Conservation (phyloP, 805 yeast genomes). For the Hanseniaspora lindneri region DNA sequence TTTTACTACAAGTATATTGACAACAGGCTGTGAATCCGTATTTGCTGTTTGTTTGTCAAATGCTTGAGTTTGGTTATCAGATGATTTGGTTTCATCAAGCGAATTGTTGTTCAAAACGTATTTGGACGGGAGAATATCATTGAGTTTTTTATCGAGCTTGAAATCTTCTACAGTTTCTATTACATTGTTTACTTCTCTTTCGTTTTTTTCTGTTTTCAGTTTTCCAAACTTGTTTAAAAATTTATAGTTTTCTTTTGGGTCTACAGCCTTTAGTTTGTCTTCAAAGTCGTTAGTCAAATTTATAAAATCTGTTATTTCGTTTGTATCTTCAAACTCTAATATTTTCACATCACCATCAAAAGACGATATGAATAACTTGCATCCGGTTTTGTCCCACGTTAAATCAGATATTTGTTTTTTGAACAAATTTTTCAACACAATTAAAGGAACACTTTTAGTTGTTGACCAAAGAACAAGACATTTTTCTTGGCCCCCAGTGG, state of each 20-base stretch:
- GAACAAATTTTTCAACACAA: constrained; percentile 60
- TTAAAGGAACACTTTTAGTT: constrained; percentile 46
- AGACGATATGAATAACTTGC: constrained; percentile 3
- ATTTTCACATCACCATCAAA: constrained; percentile 13
- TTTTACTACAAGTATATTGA: constrained; percentile 25
- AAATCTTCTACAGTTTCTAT: constrained; percentile 22
- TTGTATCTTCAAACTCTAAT: not conserved
- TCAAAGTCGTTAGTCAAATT: constrained; percentile 3
- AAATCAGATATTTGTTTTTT: constrained; percentile 14
- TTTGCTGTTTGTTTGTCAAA: too few relatives aligned
- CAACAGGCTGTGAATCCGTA: constrained; percentile 18
- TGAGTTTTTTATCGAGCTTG: not conserved
- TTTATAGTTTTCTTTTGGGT: constrained; percentile 1
- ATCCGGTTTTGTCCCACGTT: constrained; percentile 4
- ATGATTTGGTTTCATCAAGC: too few relatives aligned
- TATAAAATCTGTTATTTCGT: constrained; percentile 2
- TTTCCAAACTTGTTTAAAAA: constrained; percentile 9
- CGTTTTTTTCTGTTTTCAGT: not conserved
- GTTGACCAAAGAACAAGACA: constrained; percentile 37
- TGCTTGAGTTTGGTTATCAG: too few relatives aligned
- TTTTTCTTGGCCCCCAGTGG: constrained; percentile 20
- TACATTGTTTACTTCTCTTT: constrained; percentile 17
- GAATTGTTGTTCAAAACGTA: not conserved
- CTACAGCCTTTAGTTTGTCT: constrained; percentile 3
- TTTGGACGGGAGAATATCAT: not conserved